phyloP scores from a whole-genome alignment of 805 yeast species.

The Schizosaccharomyces cryophilus region DNA sequence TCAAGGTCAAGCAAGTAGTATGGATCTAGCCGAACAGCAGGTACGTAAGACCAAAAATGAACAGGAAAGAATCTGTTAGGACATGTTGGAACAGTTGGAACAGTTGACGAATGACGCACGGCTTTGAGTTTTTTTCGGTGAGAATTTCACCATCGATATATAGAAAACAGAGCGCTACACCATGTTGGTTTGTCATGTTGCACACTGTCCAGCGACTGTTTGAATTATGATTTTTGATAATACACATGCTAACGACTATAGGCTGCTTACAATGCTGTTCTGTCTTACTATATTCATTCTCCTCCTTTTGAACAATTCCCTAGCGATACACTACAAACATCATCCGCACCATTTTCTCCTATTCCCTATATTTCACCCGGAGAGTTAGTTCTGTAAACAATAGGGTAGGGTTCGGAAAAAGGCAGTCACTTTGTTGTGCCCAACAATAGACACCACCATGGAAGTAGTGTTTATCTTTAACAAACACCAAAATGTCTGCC shows the following conservation, averaged over 20 bases:
- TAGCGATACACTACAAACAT: neutral
- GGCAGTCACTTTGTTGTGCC: neutral
- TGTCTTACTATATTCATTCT: neutral
- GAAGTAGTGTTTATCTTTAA: neutral
- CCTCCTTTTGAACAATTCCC: neutral
- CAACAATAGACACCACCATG: neutral
- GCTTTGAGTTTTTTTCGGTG: too few relatives aligned
- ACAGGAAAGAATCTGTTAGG: neutral
- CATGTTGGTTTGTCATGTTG: too few relatives aligned
- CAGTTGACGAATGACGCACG: too few relatives aligned
- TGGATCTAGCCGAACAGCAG: conserved; percentile 50
- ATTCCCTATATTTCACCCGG: neutral
- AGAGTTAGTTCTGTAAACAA: neutral
- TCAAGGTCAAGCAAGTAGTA: conserved; percentile 79
- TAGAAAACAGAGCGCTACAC: too few relatives aligned
- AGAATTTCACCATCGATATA: too few relatives aligned
- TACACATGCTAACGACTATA: neutral
- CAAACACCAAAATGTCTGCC: conserved; percentile 32
- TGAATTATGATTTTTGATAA: neutral
- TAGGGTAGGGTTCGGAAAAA: neutral
- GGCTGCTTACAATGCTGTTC: neutral
- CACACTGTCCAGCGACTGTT: neutral
- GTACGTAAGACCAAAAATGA: neutral
- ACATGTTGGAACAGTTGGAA: too few relatives aligned
- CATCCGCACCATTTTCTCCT: neutral